Conservation (phyloP, 2,329 filamentous ascomycete species). For the Claviceps sp. region DNA sequence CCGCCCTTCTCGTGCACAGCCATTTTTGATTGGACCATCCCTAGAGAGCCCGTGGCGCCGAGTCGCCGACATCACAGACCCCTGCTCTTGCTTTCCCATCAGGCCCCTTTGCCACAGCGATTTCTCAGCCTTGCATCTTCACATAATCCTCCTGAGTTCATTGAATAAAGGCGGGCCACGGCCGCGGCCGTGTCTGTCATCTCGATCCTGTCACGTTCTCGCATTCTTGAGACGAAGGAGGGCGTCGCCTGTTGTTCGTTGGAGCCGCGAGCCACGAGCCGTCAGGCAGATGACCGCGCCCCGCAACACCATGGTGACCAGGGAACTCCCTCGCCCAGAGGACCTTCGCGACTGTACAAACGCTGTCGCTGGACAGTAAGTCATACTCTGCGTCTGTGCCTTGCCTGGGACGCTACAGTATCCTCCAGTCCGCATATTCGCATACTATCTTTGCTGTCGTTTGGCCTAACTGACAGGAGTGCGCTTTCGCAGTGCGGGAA, state of each 20-base stretch:
- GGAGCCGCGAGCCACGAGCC: not conserved
- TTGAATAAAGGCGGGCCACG: not conserved
- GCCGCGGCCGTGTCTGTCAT: not conserved
- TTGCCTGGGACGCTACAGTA: not conserved
- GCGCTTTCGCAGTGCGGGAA: slow-evolving; percentile 56
- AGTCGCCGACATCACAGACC: not conserved
- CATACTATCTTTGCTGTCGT: not conserved
- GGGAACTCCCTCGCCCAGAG: slow-evolving; percentile 38
- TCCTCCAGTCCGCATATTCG: not conserved
- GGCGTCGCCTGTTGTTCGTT: not conserved
- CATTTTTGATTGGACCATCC: not conserved
- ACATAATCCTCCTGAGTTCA: not conserved
- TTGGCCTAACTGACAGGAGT: not conserved
- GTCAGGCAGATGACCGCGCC: not conserved
- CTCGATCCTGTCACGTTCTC: not conserved
- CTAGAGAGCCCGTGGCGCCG: not conserved
- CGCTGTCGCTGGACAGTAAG: slow-evolving; percentile 77
- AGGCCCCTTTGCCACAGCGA: not conserved
- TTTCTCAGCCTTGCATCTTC: not conserved
- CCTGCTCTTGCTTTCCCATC: not conserved
- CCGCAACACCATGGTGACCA: slow-evolving; percentile 15
- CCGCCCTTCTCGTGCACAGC: not conserved
- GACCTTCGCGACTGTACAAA: slow-evolving; percentile 58
- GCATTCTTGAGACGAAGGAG: not conserved
- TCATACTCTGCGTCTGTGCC: slow-evolving; percentile 10